Percentiles rank a stretch among this genome's conserved stretches.
phyloP scores from a whole-genome alignment of 2,329 filamentous ascomycete species.

The Ceratocystis lukuohia region DNA sequence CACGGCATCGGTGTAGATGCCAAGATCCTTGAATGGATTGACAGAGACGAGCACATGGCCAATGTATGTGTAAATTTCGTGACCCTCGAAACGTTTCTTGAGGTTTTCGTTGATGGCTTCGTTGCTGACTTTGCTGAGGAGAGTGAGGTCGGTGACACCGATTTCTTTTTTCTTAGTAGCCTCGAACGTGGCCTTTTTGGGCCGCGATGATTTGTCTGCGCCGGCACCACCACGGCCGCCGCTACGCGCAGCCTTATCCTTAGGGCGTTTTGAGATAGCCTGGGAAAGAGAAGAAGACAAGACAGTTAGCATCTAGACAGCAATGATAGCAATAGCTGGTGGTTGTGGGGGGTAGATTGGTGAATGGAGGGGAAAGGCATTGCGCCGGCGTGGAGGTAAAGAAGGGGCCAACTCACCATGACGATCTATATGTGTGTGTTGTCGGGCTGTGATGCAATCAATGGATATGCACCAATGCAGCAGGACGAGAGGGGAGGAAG shows the following conservation, averaged over 20 bases:
- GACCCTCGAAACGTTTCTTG: conserved; percentile 94
- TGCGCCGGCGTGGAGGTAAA: neutral
- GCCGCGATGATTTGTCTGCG: conserved; percentile 40
- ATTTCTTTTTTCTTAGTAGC: conserved; percentile 98
- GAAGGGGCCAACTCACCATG: neutral
- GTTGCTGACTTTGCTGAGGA: conserved; percentile 97
- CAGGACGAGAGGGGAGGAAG: neutral
- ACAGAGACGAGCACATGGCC: conserved; percentile 98
- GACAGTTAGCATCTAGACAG: neutral
- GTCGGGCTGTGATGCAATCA: neutral
- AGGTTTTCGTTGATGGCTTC: conserved; percentile 98
- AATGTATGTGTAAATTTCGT: conserved; percentile 98
- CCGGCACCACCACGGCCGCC: conserved; percentile 24
- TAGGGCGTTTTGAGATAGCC: conserved; percentile 38
- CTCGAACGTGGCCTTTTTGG: conserved; percentile 93
- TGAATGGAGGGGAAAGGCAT: neutral
- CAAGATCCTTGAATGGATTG: conserved; percentile 93
- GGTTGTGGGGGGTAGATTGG: neutral
- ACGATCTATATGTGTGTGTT: conserved; percentile 5
- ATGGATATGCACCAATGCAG: neutral
- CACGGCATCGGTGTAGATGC: conserved; percentile 92
- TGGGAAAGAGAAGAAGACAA: conserved; percentile 21
- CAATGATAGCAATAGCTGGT: neutral
- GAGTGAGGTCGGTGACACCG: conserved; percentile 89
- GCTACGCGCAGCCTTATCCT: conserved; percentile 34